A percentile compares a stretch with the other conserved stretches of the same genome.
Evolutionary conservation across 2,329 filamentous ascomycete species (phyloP).

Genomic region (Apiospora koreana): DNA sequence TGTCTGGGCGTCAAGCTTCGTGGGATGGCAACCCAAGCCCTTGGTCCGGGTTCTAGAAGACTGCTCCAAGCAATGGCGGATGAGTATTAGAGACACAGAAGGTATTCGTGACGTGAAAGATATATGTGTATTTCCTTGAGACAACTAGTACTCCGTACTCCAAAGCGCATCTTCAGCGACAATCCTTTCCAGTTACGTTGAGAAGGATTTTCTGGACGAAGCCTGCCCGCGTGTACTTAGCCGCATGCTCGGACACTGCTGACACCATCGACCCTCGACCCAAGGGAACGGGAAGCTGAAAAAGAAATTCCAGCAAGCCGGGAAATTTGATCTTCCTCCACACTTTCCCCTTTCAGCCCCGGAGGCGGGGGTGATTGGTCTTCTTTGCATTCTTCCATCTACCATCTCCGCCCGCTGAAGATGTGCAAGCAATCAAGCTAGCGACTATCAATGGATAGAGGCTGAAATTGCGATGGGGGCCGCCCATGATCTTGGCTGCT

Average conservation of each 20-base stretch:
- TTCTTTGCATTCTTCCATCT: neutral
- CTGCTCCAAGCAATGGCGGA: no score
- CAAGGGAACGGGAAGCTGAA: neutral
- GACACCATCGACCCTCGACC: no score
- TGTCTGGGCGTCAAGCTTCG: no score
- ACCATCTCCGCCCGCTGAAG: neutral
- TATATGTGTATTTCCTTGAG: no score
- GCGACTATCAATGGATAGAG: neutral
- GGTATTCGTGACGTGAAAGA: neutral
- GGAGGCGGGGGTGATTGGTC: neutral
- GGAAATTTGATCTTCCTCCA: constrained; percentile 1
- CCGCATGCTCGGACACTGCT: neutral
- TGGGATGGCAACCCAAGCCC: neutral
- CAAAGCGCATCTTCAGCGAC: neutral
- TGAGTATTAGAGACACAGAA: neutral
- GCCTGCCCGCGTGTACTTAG: neutral
- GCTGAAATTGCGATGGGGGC: neutral
- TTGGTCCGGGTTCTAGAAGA: neutral
- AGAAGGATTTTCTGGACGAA: neutral
- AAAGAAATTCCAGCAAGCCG: neutral
- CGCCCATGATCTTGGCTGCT: no score
- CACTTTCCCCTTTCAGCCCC: neutral
- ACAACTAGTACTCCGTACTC: no score
- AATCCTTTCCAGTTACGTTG: no score
- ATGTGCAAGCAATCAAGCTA: neutral